These are phyloP conservation scores for Casuarina glauca DNA, from an alignment of 306 rosid genomes.

Conservation along the genomic window DNA sequence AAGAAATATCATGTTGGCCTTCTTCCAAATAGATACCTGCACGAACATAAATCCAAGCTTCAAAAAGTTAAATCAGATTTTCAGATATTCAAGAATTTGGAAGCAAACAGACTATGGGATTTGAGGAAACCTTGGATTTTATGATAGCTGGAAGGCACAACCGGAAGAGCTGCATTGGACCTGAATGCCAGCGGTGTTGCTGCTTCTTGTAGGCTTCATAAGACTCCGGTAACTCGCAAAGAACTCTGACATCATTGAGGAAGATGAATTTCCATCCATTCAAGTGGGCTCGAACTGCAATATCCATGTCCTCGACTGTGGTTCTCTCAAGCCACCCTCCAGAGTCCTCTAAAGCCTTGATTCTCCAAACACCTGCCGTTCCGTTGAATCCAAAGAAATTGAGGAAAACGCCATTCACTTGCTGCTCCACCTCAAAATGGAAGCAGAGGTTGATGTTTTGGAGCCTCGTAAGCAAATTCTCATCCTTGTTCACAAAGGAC, in stretches of 20 bases:
- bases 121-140: slow-evolving; percentile 62
- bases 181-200: slow-evolving; percentile 99
- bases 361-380: slow-evolving; percentile 97
- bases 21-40: slow-evolving; percentile 89
- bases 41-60: slow-evolving; percentile 17
- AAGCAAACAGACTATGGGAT: slow-evolving; percentile 11
- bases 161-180: slow-evolving; percentile 98
- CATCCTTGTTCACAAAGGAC: slow-evolving; percentile 93
- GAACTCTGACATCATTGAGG: slow-evolving; percentile 89
- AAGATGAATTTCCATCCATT: slow-evolving; percentile 93
- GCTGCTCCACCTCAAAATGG: slow-evolving; percentile 99
- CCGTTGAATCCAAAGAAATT: slow-evolving; percentile 99
- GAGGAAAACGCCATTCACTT: slow-evolving; percentile 85
- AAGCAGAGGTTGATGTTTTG: slow-evolving; percentile 95
- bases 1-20: slow-evolving; percentile 82
- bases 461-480: slow-evolving; percentile 89
- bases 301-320: slow-evolving; percentile 98
- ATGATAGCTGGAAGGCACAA: slow-evolving; percentile 84
- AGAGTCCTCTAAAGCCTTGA: slow-evolving; percentile 88
- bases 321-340: slow-evolving; percentile 99
- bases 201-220: slow-evolving; percentile 97
- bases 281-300: slow-evolving; percentile 92
- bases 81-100: neutral
- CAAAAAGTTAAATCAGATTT: neutral
- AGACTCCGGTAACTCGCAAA: slow-evolving; percentile 93